Conservation (phyloP, 768 basidiomycete genomes). For the Pleurotus tuber-regium region DNA sequence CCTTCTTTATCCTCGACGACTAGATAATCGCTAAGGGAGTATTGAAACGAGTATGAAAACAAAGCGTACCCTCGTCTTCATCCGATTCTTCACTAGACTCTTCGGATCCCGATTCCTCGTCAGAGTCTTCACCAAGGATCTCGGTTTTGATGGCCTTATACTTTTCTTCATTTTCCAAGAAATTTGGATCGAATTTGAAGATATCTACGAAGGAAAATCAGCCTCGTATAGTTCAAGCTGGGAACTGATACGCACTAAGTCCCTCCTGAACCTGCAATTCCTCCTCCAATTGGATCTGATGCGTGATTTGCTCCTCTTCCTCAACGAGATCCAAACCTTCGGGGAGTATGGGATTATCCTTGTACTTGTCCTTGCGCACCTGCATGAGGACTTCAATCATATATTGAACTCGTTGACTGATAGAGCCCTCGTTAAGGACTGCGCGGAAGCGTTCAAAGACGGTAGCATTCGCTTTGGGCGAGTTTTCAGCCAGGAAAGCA, state of each 20-base stretch:
- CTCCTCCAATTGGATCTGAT: slow-evolving; percentile 89
- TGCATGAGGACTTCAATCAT: slow-evolving; percentile 99
- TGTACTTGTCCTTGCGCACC: slow-evolving; percentile 97
- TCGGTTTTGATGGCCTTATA: slow-evolving; percentile 90
- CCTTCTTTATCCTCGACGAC: slow-evolving; percentile 79
- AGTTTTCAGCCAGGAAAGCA: slow-evolving; percentile 89
- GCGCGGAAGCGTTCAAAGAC: slow-evolving; percentile 97
- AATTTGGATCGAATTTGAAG: slow-evolving; percentile 92
- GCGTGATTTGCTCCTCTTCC: slow-evolving; percentile 97
- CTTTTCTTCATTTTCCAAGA: slow-evolving; percentile 88
- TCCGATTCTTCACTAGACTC: slow-evolving; percentile 60
- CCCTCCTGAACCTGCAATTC: slow-evolving; percentile 94
- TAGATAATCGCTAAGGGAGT: slow-evolving; percentile 21
- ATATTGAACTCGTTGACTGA: slow-evolving; percentile 96
- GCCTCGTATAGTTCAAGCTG: slow-evolving; percentile 1
- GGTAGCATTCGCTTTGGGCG: slow-evolving; percentile 91
- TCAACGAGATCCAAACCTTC: slow-evolving; percentile 97
- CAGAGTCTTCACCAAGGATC: slow-evolving; percentile 88
- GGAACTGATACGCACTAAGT: slow-evolving; percentile 63
- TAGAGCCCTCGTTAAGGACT: slow-evolving; percentile 90
- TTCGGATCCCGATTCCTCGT: slow-evolving; percentile 63
- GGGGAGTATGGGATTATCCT: slow-evolving; percentile 93
- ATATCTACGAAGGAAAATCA: slow-evolving; percentile 59
- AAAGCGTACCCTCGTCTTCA: slow-evolving; percentile 39
- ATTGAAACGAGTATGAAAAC: not conserved